Percentiles rank a stretch among this genome's conserved stretches.
These are phyloP conservation scores for Phytopythium ostracodes DNA, from an alignment of 352 stramenopile species.

Conservation along the genomic window DNA sequence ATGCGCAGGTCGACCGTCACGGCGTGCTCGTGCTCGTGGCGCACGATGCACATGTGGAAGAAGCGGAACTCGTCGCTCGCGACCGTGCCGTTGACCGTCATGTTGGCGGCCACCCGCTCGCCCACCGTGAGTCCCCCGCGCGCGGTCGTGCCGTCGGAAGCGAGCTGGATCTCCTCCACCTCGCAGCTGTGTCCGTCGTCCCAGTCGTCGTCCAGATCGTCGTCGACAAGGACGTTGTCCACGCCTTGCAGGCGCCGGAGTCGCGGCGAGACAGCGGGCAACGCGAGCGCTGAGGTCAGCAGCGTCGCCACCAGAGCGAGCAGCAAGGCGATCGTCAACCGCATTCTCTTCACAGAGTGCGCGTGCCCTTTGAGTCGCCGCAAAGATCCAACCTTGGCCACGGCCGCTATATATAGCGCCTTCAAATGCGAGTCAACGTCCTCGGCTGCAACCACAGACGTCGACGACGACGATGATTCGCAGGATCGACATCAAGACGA, in stretches of 20 bases:
- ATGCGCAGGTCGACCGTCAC: conserved; percentile 61
- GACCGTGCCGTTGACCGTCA: conserved; percentile 64
- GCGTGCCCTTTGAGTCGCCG: not conserved
- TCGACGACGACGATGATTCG: no score
- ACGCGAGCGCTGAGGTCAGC: not conserved
- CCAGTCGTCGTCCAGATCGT: not conserved
- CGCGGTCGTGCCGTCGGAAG: conserved; percentile 60
- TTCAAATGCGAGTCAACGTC: not conserved
- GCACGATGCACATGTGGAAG: conserved; percentile 70
- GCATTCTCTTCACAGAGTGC: not conserved
- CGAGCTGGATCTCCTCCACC: conserved; percentile 66
- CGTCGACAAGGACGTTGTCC: not conserved
- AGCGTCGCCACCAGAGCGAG: not conserved
- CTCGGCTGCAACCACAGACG: not conserved
- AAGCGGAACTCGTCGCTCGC: conserved; percentile 48
- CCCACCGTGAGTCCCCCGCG: conserved; percentile 39
- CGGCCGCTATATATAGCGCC: not conserved
- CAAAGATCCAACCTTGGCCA: not conserved
- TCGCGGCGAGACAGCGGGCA: not conserved
- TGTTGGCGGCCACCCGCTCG: conserved; percentile 52
- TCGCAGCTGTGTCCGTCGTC: conserved; percentile 20
- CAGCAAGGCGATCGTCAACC: not conserved
- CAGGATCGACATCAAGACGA: no score
- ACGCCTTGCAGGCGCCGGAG: not conserved
- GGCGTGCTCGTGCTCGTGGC: conserved; percentile 75